Percentiles rank a stretch among this genome's conserved stretches.
Evolutionary conservation across 306 rosid genomes (phyloP).

Genomic region (Quercus gilva): DNA sequence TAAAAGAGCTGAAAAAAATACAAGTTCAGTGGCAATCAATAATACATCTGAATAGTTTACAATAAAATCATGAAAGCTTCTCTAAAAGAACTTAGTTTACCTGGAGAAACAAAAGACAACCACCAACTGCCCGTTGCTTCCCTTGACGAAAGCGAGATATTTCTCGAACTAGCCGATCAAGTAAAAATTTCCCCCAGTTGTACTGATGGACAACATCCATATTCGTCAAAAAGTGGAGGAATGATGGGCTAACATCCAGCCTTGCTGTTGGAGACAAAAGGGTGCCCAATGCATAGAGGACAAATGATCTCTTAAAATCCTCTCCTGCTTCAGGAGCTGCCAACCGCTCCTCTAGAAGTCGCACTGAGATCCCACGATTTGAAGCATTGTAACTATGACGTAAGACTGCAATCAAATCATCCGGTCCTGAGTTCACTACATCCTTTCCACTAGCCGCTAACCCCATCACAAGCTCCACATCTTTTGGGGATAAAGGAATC

Average conservation of each 20-base stretch:
- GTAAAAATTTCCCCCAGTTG: conserved; percentile 45
- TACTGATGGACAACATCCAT: conserved; percentile 38
- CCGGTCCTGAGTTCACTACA: conserved; percentile 45
- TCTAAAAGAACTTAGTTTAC: conserved; percentile 11
- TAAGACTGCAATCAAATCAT: conserved; percentile 33
- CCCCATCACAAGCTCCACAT: conserved; percentile 43
- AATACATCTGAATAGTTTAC: background rate
- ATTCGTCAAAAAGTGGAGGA: conserved; percentile 38
- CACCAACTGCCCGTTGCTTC: conserved; percentile 44
- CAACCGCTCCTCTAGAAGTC: conserved; percentile 36
- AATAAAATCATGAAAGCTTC: background rate
- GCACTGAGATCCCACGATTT: conserved; percentile 41
- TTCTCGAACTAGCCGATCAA: conserved; percentile 37
- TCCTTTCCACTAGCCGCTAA: conserved; percentile 44
- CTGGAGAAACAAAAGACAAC: conserved; percentile 47
- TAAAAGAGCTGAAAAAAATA: conserved; percentile 39
- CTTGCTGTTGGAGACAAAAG: conserved; percentile 44
- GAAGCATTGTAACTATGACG: conserved; percentile 35
- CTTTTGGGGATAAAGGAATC: conserved; percentile 32
- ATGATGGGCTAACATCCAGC: conserved; percentile 46
- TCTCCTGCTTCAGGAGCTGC: conserved; percentile 38
- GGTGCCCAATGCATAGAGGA: conserved; percentile 41
- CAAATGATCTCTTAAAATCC: conserved; percentile 40
- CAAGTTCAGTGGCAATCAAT: background rate
- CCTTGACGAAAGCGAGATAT: conserved; percentile 40